Percentiles rank a stretch among this genome's conserved stretches.
These are phyloP conservation scores for Rutidosis leptorrhynchoides DNA, from an alignment of 129 eudicot species.

Conservation along the genomic window DNA sequence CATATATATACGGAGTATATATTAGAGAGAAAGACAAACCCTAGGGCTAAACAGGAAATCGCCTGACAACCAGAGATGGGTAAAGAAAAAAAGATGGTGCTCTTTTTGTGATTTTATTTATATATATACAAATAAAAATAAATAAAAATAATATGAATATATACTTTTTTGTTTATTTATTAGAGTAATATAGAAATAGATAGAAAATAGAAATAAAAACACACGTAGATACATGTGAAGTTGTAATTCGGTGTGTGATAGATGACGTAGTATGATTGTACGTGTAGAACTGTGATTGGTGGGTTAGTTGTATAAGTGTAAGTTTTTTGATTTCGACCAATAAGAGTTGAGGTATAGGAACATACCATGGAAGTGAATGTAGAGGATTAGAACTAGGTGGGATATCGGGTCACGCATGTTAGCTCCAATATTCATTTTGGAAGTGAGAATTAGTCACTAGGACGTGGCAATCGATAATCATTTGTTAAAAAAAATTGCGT, in stretches of 20 bases:
- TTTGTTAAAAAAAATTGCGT: too few relatives aligned
- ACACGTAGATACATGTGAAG: not conserved
- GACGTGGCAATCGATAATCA: not conserved
- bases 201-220: not conserved
- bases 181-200: not conserved
- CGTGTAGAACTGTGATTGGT: conserved; percentile 10
- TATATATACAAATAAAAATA: too few relatives aligned
- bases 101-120: not conserved
- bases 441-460: conserved; percentile 2
- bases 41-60: conserved; percentile 27
- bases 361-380: conserved; percentile 17
- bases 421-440: not conserved
- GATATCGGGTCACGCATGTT: conserved; percentile 25
- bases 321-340: conserved; percentile 2
- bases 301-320: not conserved
- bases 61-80: conserved; percentile 29
- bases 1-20: not conserved
- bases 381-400: conserved; percentile 8
- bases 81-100: conserved; percentile 13
- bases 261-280: not conserved
- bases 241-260: not conserved
- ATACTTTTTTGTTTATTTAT: not conserved
- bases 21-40: conserved; percentile 9
- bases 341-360: not conserved
- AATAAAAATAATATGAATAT: not conserved